phyloP scores from a whole-genome alignment of 257 asterid species.

The Henckelia pumila region DNA sequence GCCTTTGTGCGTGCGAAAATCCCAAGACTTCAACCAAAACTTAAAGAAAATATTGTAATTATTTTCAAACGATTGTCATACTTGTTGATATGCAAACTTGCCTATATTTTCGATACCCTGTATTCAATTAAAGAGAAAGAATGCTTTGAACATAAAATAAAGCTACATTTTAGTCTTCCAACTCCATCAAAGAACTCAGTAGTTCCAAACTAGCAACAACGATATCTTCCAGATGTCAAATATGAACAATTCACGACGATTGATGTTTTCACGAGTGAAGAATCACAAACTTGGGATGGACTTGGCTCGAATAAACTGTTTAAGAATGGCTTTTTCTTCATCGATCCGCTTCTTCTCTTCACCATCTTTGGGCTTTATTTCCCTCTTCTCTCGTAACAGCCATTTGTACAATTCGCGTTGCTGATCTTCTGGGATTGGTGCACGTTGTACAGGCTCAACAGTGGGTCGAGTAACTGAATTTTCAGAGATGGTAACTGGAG shows the following conservation, averaged over 20 bases:
- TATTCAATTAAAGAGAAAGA: not conserved
- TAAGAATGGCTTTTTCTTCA: slow-evolving; percentile 85
- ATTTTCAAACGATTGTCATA: not conserved
- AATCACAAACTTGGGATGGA: slow-evolving; percentile 48
- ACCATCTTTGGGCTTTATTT: slow-evolving; percentile 55
- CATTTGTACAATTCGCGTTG: slow-evolving; percentile 76
- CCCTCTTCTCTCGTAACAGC: slow-evolving; percentile 87
- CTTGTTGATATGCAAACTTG: not conserved
- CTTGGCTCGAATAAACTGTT: slow-evolving; percentile 73
- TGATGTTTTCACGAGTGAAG: not conserved
- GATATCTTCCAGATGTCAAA: not conserved
- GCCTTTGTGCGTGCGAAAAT: not conserved
- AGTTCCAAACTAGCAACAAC: not conserved
- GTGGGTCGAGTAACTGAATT: slow-evolving; percentile 30
- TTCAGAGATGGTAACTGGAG: slow-evolving; percentile 29
- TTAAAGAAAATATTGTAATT: not conserved
- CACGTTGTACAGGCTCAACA: slow-evolving; percentile 36
- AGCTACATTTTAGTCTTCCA: not conserved
- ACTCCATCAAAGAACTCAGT: not conserved
- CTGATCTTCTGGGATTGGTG: slow-evolving; percentile 64
- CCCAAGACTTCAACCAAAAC: not conserved
- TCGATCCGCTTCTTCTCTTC: slow-evolving; percentile 76
- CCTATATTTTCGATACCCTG: not conserved
- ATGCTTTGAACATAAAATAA: not conserved
- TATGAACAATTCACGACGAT: not conserved